A percentile compares a stretch with the other conserved stretches of the same genome.
Conservation (phyloP, 768 basidiomycete genomes). For the Cyclocybe cylindracea region DNA sequence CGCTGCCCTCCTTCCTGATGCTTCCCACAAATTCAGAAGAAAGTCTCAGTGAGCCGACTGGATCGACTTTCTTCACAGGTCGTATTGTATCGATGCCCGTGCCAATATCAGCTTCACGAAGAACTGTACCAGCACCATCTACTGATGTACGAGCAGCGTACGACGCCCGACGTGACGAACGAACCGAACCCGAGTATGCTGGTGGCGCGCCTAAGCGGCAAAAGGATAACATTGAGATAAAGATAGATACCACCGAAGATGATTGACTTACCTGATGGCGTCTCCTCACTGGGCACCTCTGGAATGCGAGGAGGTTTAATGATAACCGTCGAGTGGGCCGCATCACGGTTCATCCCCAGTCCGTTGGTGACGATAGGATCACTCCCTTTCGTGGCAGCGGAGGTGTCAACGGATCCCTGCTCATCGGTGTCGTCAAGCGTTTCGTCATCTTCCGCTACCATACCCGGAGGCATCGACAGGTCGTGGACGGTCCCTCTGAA, state of each 20-base stretch:
- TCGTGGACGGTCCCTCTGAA: slow-evolving; percentile 74
- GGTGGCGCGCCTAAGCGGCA: slow-evolving; percentile 59
- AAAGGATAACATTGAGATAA: slow-evolving; percentile 13
- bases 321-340: slow-evolving; percentile 71
- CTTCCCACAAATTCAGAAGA: slow-evolving; percentile 85
- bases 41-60: slow-evolving; percentile 69
- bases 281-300: slow-evolving; percentile 43
- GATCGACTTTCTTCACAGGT: slow-evolving; percentile 91
- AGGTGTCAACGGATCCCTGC: slow-evolving; percentile 58
- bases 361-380: slow-evolving; percentile 41
- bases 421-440: slow-evolving; percentile 45
- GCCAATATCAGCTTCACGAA: slow-evolving; percentile 83
- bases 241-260: slow-evolving; percentile 25
- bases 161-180: slow-evolving; percentile 67
- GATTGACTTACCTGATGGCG: slow-evolving; percentile 38
- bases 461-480: slow-evolving; percentile 53
- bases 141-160: slow-evolving; percentile 73
- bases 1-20: slow-evolving; percentile 56
- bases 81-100: slow-evolving; percentile 88
- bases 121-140: slow-evolving; percentile 67
- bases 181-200: slow-evolving; percentile 71
- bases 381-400: slow-evolving; percentile 66
- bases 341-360: slow-evolving; percentile 53
- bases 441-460: slow-evolving; percentile 58
- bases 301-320: slow-evolving; percentile 52